Evolutionary conservation across 179 eudicot genomes (phyloP).

Genomic region (Carnegiea gigantea): DNA sequence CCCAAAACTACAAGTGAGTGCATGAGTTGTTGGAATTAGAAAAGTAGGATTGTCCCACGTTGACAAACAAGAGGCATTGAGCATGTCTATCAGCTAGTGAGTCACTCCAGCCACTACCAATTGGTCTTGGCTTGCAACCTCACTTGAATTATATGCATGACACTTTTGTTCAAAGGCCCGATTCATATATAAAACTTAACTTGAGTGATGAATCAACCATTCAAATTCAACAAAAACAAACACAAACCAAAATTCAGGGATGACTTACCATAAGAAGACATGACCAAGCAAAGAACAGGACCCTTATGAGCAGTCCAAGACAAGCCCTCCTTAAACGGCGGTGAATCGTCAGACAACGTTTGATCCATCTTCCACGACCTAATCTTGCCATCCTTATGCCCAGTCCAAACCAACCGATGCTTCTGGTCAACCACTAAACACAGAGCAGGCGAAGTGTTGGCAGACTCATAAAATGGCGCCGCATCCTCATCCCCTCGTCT

Average conservation of each 20-base stretch:
- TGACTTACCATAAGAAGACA: constrained; percentile 72
- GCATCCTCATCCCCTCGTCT: constrained; percentile 91
- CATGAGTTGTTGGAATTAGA: too few relatives aligned
- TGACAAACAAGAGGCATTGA: too few relatives aligned
- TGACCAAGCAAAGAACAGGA: constrained; percentile 68
- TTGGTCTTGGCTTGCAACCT: too few relatives aligned
- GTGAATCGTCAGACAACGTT: constrained; percentile 22
- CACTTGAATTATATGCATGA: too few relatives aligned
- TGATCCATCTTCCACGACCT: constrained; percentile 96
- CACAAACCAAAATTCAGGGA: background rate
- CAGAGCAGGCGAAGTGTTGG: constrained; percentile 56
- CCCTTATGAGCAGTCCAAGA: constrained; percentile 91
- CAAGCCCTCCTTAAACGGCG: constrained; percentile 67
- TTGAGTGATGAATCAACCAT: background rate
- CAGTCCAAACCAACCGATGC: constrained; percentile 85
- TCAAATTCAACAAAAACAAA: background rate
- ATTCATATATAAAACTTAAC: too few relatives aligned
- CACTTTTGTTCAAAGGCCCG: too few relatives aligned
- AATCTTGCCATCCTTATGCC: constrained; percentile 93
- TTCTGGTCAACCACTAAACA: constrained; percentile 74
- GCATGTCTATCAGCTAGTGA: too few relatives aligned
- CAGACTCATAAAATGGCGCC: constrained; percentile 85
- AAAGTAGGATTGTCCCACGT: too few relatives aligned
- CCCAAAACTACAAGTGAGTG: background rate
- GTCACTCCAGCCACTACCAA: too few relatives aligned